Base-by-base conservation (phyloP, 140 eudicot genomes). In the Stevia rebaudiana region DNA sequence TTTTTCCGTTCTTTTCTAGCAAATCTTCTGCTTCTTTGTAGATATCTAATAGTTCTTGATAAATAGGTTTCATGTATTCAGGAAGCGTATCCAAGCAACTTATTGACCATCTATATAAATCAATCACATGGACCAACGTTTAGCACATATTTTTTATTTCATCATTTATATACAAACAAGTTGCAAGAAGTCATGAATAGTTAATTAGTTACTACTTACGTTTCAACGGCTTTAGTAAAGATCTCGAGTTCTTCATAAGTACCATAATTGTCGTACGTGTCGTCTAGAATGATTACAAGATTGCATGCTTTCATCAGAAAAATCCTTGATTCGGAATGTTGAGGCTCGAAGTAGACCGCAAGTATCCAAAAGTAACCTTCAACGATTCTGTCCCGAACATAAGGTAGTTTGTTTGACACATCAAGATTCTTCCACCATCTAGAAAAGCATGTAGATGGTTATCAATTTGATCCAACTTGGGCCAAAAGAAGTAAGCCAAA, bases 321-420 rank as follows among this genome's bases (percentile, higher is more conserved):
- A 13, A 37, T 59, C 56, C 80, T 60, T 1, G 70, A 68, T 16
- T 52, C 65, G 0, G 70, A 58, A 74, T 74, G 71, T 60, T 74
- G 74, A 21, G 84, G 80, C 54, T 79, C 84, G 9, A 53, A 79
- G 57, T 61, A 74, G 13, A 58, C 74, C 9, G 72, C 82, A 43
- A 78, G 41, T 52, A 67, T 65, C 84, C 80, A 79, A 58, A 79
- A 68, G 80, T 69, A 74, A 54, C 73, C 69, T 64, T 79, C 84
- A 6, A 64, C 78, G 11, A 79, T 30, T 64, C 78, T 65, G 22
- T 74, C 80, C 48, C 80, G 75, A 2, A 74, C 74, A 36, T 74
- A 79, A 22, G 84, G 80, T 42, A 74, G 65, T 25, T 74, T 79
- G 11, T 22, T 59, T 15, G 43, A 13, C n/a, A 71, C 58, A 66